A percentile compares a stretch with the other conserved stretches of the same genome.
phyloP scores from a whole-genome alignment of 495 filamentous ascomycete genomes.

The Tuber indicum region DNA sequence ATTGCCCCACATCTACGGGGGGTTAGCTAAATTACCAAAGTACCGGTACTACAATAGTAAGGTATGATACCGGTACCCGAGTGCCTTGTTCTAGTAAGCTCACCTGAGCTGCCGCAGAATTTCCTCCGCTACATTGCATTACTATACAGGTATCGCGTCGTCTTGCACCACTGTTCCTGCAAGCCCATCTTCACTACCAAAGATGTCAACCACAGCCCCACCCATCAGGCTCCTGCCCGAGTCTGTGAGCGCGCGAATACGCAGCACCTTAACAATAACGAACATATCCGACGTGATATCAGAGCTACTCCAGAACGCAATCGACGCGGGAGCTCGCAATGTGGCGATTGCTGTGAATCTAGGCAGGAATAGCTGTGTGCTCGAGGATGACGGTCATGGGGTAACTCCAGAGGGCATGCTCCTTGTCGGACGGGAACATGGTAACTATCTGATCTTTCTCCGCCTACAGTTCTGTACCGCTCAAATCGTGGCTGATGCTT shows the following conservation, averaged over 20 bases:
- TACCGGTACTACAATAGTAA: too few species aligned
- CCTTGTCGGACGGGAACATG: conserved; percentile 62
- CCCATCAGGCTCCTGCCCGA: conserved; percentile 64
- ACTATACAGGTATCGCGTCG: not conserved
- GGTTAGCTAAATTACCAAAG: not conserved
- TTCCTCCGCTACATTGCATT: not conserved
- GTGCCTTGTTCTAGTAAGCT: not conserved
- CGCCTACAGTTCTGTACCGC: not conserved
- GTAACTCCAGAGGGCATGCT: conserved; percentile 67
- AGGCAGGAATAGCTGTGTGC: conserved; percentile 64
- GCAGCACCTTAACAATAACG: conserved; percentile 72
- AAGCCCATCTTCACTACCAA: not conserved
- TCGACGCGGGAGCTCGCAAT: conserved; percentile 71
- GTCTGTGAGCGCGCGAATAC: conserved; percentile 76
- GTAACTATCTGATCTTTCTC: conserved; percentile 45
- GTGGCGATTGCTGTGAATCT: conserved; percentile 71
- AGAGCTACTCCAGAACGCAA: conserved; percentile 74
- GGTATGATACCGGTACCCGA: not conserved
- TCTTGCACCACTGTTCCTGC: not conserved
- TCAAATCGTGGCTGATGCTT: not conserved
- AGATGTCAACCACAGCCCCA: conserved; percentile 44
- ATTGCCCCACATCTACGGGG: not conserved
- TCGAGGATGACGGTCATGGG: conserved; percentile 84
- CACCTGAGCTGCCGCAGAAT: not conserved
- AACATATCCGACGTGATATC: conserved; percentile 65